Evolutionary conservation across 169 alveolate species (phyloP).

Genomic region (Toxoplasma gondii): DNA sequence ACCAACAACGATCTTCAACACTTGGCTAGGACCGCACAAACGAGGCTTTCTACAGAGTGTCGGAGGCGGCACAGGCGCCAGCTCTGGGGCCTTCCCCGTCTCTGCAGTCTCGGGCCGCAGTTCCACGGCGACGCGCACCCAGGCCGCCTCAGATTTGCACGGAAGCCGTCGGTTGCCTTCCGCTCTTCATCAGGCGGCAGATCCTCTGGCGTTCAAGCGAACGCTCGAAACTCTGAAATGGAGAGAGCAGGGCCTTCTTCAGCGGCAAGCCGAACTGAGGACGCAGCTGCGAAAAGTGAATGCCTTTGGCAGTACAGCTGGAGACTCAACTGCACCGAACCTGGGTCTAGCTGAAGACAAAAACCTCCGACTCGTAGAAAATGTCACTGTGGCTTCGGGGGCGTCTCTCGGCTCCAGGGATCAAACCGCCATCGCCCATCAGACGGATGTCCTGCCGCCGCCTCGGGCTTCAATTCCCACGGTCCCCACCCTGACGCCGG

Average conservation of each 20-base stretch:
- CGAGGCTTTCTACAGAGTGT: neutral
- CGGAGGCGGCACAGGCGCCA: neutral
- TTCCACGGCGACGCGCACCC: neutral
- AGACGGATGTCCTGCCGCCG: no score
- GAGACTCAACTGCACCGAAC: neutral
- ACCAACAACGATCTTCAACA: conserved; percentile 17
- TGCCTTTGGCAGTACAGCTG: neutral
- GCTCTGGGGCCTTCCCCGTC: neutral
- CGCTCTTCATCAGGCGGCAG: neutral
- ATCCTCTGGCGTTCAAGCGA: conserved; percentile 1
- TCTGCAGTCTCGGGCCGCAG: neutral
- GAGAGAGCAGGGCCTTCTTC: conserved; percentile 1
- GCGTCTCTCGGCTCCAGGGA: neutral
- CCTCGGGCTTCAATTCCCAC: no score
- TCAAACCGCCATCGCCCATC: no score
- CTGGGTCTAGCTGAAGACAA: neutral
- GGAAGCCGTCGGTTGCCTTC: neutral
- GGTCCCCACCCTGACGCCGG: no score
- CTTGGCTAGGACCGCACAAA: conserved; percentile 4
- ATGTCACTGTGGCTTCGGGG: neutral
- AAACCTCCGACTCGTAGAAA: neutral
- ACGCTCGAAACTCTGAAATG: neutral
- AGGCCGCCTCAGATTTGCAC: neutral
- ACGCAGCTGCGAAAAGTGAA: neutral
- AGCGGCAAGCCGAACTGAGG: neutral